Base-by-base conservation (phyloP, 352 stramenopile genomes). In the Phytophthora pisi region DNA sequence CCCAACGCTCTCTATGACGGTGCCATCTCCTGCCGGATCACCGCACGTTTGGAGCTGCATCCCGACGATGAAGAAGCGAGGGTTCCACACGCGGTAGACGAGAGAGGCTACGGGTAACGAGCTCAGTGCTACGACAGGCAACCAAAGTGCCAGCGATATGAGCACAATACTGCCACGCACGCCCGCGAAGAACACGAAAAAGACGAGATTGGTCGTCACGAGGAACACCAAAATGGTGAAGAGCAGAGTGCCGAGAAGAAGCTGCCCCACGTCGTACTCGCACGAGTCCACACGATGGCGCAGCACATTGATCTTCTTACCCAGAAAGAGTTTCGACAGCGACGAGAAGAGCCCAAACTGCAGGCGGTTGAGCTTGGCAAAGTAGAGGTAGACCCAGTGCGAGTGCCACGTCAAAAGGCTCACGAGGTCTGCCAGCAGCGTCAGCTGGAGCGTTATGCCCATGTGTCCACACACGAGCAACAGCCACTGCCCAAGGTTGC, bases 251-350 rank as follows among this genome's bases (percentile, higher is more conserved):
- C 96, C 96, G 10, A 99, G 67, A 34, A 99, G 70, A 2, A 99
- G 77, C 78, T 94, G 65, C 2, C 55, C 20, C 11, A 96, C 85
- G 78, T 98, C 96, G 69, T 98, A 98, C 60, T 98, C 79, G 71
- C 96, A 97, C 36, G 94, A 94, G 69, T 99, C 96, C 5, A 97
- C 95, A 51, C 96, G 91, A 40, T 93, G 83, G 15, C 95, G 86
- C 24, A 99, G 60, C 10, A 98, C 75, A 55, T 99, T 99, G 23
- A 90, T 88, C 69, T 99, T 99, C 71, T 97, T 97, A 20, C 96
- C 96, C 40, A 97, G 73, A 67, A 99, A 98, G 1, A 98, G 76
- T 49, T 95, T 90, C 86, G 92, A 98, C 0, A 98, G 73, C 20
- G 92, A 94, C 45, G 84, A 86, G 50, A 98, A 81, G 16, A 94